A percentile compares a stretch with the other conserved stretches of the same genome.
phyloP scores from a whole-genome alignment of 805 yeast genomes.

The Candida boleticola region DNA sequence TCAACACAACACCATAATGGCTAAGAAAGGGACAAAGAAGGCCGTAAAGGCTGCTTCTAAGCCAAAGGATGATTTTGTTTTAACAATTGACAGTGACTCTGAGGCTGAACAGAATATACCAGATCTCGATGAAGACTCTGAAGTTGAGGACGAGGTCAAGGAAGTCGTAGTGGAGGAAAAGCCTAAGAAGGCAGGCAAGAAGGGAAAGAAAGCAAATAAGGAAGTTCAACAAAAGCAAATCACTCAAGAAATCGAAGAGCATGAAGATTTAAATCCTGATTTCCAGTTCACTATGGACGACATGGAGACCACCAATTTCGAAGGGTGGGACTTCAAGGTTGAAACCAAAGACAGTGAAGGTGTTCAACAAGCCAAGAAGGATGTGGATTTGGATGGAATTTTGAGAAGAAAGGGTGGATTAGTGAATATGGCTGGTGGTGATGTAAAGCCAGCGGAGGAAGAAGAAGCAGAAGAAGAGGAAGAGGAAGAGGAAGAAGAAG shows the following conservation, averaged over 20 bases:
- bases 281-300: conserved; percentile 70
- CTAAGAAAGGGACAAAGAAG: background rate
- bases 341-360: conserved; percentile 29
- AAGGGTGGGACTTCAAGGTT: conserved; percentile 84
- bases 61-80: conserved; percentile 52
- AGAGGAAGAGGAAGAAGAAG: conserved; percentile 29
- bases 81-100: conserved; percentile 78
- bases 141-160: conserved; percentile 38
- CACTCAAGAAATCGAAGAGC: conserved; percentile 39
- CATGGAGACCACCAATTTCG: conserved; percentile 48
- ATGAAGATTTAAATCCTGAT: conserved; percentile 62
- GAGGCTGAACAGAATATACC: conserved; percentile 38
- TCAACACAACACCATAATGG: no score
- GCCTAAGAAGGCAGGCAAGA: conserved; percentile 13
- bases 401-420: conserved; percentile 83
- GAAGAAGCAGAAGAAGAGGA: conserved; percentile 22
- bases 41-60: background rate
- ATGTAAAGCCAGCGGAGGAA: conserved; percentile 22
- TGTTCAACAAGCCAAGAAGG: conserved; percentile 34
- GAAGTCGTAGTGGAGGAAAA: conserved; percentile 39
- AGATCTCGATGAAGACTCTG: conserved; percentile 21
- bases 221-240: conserved; percentile 19
- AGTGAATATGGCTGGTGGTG: conserved; percentile 49
- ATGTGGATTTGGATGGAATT: conserved; percentile 85
- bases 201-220: conserved; percentile 18